A percentile compares a stretch with the other conserved stretches of the same genome.
Evolutionary conservation across 306 rosid species (phyloP).

Genomic region (Datisca glomerata): DNA sequence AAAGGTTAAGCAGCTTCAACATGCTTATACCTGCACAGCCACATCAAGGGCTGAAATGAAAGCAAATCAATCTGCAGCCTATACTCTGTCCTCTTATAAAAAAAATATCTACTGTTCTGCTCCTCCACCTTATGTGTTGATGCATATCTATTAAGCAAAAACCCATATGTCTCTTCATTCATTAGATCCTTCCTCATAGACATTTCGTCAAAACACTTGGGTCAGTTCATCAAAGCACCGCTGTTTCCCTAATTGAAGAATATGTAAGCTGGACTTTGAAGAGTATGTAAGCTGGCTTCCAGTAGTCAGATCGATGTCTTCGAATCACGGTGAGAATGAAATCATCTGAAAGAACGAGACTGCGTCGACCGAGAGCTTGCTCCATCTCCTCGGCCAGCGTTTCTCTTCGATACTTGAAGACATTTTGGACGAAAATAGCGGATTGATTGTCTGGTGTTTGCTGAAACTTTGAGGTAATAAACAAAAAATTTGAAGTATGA

Average conservation of each 20-base stretch:
- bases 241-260: conserved; percentile 44
- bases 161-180: conserved; percentile 24
- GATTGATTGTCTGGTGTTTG: conserved; percentile 13
- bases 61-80: conserved; percentile 31
- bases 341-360: conserved; percentile 21
- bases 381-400: conserved; percentile 38
- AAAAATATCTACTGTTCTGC: conserved; percentile 40
- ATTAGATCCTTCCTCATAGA: conserved; percentile 30
- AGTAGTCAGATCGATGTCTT: conserved; percentile 59
- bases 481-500: too few species aligned
- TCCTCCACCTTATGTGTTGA: conserved; percentile 59
- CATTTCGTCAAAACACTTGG: conserved; percentile 75
- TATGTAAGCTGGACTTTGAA: conserved; percentile 34
- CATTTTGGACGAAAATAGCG: conserved; percentile 35
- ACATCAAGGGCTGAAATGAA: conserved; percentile 52
- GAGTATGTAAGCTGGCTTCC: conserved; percentile 50
- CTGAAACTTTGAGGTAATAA: too few species aligned
- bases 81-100: conserved; percentile 28
- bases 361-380: conserved; percentile 38
- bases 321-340: conserved; percentile 47
- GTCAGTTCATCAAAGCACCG: conserved; percentile 31
- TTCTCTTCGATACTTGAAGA: conserved; percentile 50
- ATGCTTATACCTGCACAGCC: conserved; percentile 61
- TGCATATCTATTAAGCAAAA: conserved; percentile 38
- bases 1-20: conserved; percentile 65